Evolutionary conservation across 2,329 filamentous ascomycete genomes (phyloP).

Genomic region (Fusarium pseudocircinatum): DNA sequence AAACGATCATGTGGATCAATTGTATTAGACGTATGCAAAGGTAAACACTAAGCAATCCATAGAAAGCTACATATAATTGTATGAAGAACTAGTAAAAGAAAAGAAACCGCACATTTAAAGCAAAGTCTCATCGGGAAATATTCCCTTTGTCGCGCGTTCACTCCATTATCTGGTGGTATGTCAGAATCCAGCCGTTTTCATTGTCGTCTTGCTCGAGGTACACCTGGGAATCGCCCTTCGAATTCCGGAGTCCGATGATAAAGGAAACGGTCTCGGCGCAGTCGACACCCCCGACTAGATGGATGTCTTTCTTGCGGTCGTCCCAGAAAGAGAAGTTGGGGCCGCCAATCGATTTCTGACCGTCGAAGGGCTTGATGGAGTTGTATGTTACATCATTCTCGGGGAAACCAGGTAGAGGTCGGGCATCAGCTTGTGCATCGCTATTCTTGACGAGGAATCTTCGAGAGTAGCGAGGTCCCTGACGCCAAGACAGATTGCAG

Average conservation of each 20-base stretch:
- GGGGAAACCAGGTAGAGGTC: constrained; percentile 42
- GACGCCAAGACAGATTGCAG: constrained; percentile 46
- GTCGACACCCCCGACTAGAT: constrained; percentile 37
- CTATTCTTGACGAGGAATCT: constrained; percentile 48
- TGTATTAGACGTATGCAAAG: too few species aligned
- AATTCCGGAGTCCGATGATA: constrained; percentile 35
- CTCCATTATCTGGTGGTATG: constrained; percentile 4
- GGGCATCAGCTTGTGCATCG: constrained; percentile 37
- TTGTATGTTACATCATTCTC: constrained; percentile 30
- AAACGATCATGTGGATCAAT: too few species aligned
- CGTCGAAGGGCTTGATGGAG: constrained; percentile 37
- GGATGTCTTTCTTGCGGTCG: constrained; percentile 6
- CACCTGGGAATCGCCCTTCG: constrained; percentile 39
- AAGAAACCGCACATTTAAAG: too few species aligned
- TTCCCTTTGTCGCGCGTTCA: too few species aligned
- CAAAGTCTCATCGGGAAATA: too few species aligned
- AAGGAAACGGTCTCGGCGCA: constrained; percentile 44
- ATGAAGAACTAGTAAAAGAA: too few species aligned
- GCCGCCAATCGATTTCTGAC: constrained; percentile 21
- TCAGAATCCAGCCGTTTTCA: constrained; percentile 43
- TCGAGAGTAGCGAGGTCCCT: constrained; percentile 50
- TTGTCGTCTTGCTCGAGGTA: constrained; percentile 44
- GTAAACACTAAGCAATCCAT: too few species aligned
- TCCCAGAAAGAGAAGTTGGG: constrained; percentile 48
- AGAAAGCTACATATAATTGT: too few species aligned